phyloP scores from a whole-genome alignment of 1,284 basidiomycete species.

The Gymnopus androsaceus region DNA sequence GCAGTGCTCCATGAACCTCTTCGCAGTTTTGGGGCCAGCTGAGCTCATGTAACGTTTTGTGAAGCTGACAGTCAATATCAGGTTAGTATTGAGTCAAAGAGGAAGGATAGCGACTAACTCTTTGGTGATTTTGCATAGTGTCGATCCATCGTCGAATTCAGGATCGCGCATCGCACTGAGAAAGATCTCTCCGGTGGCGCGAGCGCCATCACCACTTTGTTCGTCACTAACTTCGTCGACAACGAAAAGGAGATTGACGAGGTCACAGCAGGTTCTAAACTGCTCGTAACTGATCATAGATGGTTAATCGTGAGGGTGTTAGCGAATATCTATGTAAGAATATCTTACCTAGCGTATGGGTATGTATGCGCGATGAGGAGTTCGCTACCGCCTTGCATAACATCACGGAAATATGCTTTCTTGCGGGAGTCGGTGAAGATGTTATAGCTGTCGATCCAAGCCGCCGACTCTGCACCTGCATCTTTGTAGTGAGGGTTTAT shows the following conservation, averaged over 20 bases:
- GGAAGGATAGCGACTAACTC: conserved; percentile 44
- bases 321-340: neutral
- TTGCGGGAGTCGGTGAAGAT: conserved; percentile 63
- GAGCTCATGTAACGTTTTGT: conserved; percentile 47
- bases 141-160: conserved; percentile 55
- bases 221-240: conserved; percentile 73
- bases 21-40: conserved; percentile 43
- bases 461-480: conserved; percentile 55
- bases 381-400: conserved; percentile 60
- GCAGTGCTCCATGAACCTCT: conserved; percentile 57
- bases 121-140: conserved; percentile 58
- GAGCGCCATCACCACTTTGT: conserved; percentile 57
- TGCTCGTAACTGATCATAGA: conserved; percentile 41
- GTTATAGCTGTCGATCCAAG: conserved; percentile 64
- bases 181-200: conserved; percentile 51
- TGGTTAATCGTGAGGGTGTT: neutral
- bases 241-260: conserved; percentile 61
- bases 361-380: conserved; percentile 65
- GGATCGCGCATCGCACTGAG: conserved; percentile 54
- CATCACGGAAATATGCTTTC: conserved; percentile 61
- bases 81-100: neutral
- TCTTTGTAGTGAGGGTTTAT: conserved; percentile 58
- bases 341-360: conserved; percentile 55
- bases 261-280: conserved; percentile 31
- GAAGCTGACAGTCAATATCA: conserved; percentile 42